phyloP scores from a whole-genome alignment of 192 early-diverging fungal genomes.

The Backusella sp. region DNA sequence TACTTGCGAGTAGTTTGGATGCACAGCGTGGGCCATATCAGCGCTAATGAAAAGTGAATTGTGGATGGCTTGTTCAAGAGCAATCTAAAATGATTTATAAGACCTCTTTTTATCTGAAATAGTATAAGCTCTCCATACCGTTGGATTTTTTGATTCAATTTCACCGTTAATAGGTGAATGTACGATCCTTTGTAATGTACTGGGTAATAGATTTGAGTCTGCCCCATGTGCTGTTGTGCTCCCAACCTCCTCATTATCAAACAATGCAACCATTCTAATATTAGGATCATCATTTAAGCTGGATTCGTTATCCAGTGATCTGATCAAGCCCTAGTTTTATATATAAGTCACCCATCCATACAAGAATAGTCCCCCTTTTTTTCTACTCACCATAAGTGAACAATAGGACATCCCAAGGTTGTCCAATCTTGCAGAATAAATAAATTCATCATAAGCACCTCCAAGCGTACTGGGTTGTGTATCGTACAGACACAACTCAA shows the following conservation, averaged over 20 bases:
- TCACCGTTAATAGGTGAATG: constrained; percentile 34
- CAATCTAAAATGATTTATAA: not conserved
- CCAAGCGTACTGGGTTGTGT: constrained; percentile 85
- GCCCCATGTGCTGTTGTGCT: constrained; percentile 91
- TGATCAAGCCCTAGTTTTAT: constrained; percentile 29
- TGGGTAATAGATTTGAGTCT: constrained; percentile 80
- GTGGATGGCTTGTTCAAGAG: constrained; percentile 74
- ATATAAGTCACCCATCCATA: no score
- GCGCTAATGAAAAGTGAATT: constrained; percentile 87
- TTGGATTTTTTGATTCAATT: not conserved
- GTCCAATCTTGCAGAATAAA: constrained; percentile 90
- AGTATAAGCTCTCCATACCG: not conserved
- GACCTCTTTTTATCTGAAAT: not conserved
- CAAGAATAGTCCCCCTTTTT: no score
- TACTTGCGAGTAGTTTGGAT: constrained; percentile 73
- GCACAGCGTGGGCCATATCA: constrained; percentile 91
- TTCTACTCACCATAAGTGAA: constrained; percentile 56
- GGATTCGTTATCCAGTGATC: constrained; percentile 56
- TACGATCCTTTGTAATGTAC: constrained; percentile 63
- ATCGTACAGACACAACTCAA: constrained; percentile 97
- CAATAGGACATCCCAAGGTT: constrained; percentile 97
- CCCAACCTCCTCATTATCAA: constrained; percentile 99
- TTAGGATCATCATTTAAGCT: constrained; percentile 61
- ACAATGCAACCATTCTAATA: constrained; percentile 84
- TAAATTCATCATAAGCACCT: constrained; percentile 88